These are phyloP conservation scores for Russula dissimulans DNA, from an alignment of 768 basidiomycete species.

Conservation along the genomic window DNA sequence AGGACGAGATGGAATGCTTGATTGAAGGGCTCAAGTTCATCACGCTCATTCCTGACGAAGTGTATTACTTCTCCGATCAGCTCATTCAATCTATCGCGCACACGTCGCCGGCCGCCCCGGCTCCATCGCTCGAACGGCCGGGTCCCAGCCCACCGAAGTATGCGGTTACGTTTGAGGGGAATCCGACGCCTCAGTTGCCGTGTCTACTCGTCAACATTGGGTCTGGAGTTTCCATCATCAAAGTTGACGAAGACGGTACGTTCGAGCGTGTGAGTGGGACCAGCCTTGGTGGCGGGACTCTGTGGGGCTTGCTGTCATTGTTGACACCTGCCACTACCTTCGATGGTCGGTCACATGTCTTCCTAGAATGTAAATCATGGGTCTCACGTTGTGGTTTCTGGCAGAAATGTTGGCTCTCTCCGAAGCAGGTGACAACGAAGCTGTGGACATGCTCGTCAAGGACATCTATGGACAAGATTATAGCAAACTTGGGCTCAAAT, in stretches of 20 bases:
- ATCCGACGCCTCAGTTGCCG: constrained; percentile 82
- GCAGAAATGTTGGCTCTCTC: constrained; percentile 94
- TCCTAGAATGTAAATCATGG: not conserved
- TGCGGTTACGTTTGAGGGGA: constrained; percentile 77
- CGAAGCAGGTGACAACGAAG: constrained; percentile 86
- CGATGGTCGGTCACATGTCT: constrained; percentile 65
- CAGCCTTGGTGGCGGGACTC: constrained; percentile 90
- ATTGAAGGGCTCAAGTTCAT: constrained; percentile 96
- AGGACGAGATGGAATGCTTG: constrained; percentile 99
- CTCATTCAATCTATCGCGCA: constrained; percentile 65
- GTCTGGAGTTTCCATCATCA: constrained; percentile 95
- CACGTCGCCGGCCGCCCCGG: constrained; percentile 21
- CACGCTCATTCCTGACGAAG: constrained; percentile 91
- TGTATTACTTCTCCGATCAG: constrained; percentile 97
- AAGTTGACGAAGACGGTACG: constrained; percentile 88
- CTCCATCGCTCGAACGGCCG: constrained; percentile 58
- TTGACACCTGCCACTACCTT: constrained; percentile 93
- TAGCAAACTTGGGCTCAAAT: constrained; percentile 89
- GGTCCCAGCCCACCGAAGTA: constrained; percentile 86
- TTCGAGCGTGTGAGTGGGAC: constrained; percentile 98
- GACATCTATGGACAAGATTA: constrained; percentile 99
- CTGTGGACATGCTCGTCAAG: constrained; percentile 97
- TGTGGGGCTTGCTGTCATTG: constrained; percentile 92
- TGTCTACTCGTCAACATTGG: constrained; percentile 98
- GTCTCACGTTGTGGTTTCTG: constrained; percentile 5